Percentiles rank a stretch among this genome's conserved stretches.
These are phyloP conservation scores for Cutaneotrichosporon cyanovorans DNA, from an alignment of 1,284 basidiomycete genomes.

Conservation along the genomic window DNA sequence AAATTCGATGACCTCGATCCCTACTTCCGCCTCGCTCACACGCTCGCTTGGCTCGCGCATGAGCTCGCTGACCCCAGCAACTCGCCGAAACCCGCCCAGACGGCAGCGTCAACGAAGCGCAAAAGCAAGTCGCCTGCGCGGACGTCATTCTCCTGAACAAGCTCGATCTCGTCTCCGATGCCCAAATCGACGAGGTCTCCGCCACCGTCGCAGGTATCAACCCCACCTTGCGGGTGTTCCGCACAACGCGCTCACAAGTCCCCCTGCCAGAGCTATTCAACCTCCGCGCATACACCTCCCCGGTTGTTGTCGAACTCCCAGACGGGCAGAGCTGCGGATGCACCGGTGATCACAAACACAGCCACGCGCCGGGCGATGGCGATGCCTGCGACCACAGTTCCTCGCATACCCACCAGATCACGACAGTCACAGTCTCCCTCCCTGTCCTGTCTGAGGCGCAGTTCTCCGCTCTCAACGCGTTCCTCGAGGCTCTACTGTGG, in stretches of 20 bases:
- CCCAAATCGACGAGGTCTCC: constrained; percentile 49
- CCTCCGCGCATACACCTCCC: constrained; percentile 61
- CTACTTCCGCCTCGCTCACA: no score
- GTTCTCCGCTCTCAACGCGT: constrained; percentile 55
- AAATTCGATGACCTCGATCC: no score
- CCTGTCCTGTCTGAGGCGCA: constrained; percentile 51
- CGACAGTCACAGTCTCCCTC: constrained; percentile 56
- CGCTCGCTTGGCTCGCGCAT: no score
- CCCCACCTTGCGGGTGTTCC: constrained; percentile 63
- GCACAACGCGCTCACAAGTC: constrained; percentile 61
- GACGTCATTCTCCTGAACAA: constrained; percentile 89
- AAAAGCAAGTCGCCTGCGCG: constrained; percentile 80
- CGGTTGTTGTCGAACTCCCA: no score
- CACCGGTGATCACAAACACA: background rate
- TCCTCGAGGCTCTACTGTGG: constrained; percentile 74
- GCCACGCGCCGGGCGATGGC: constrained; percentile 12
- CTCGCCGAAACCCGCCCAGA: constrained; percentile 63
- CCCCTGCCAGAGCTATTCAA: constrained; percentile 65
- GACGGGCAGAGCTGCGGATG: constrained; percentile 5
- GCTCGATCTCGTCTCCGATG: constrained; percentile 58
- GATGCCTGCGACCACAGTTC: constrained; percentile 41
- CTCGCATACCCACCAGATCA: constrained; percentile 51
- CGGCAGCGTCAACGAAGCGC: constrained; percentile 61
- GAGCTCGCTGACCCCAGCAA: constrained; percentile 53
- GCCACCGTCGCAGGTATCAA: constrained; percentile 59